Evolutionary conservation across 495 filamentous ascomycete species (phyloP), one percentile per base, ranked within the genome.

Genomic region (Amphirosellinia nigrospora): DNA sequence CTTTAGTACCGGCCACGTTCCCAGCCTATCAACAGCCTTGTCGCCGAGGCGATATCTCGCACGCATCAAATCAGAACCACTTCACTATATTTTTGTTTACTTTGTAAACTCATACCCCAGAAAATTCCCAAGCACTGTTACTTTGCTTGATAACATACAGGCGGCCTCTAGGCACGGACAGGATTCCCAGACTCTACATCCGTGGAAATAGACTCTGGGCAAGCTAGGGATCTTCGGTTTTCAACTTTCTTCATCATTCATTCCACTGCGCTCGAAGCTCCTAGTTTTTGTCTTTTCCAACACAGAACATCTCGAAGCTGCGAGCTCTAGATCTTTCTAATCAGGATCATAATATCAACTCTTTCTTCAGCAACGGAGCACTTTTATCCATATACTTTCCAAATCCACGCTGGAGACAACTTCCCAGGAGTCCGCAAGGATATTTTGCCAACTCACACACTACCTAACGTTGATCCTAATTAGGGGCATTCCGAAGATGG

Each of bases 401-500:
- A 10, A 23, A 23, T 16, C 19, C n/a, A n/a, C 30, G 34, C 19
- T 11, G 23, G 59, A 11, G 11, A 30, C 11, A 45, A 62, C 3
- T 23, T 59, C 32, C 13, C 21, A 19, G 5, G 10, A 1, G 48
- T n/a, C 1, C 4, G 15, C 6, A 9, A 38, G 8, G 28, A 28
- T 52, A 36, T 26, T 10, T n/a, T 50, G 9, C 3, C 30, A 26
- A 21, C 4, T 16, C 9, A 28, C 30, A 5, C 11, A 1, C 28
- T n/a, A 26, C 30, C 10, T n/a, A 52, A 36, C n/a, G 4, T 38
- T 26, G 19, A 39, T 52, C 4, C 41, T 1, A 52, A 21, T 38
- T 26, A 52, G 6, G 19, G 16, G n/a, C 9, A 16, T 36, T n/a
- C n/a, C 38, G 30, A 67, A 56, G 26, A 67, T 67, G 64, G 11